Evolutionary conservation across 2,329 filamentous ascomycete genomes (phyloP).

Genomic region (Penicillium sp.): DNA sequence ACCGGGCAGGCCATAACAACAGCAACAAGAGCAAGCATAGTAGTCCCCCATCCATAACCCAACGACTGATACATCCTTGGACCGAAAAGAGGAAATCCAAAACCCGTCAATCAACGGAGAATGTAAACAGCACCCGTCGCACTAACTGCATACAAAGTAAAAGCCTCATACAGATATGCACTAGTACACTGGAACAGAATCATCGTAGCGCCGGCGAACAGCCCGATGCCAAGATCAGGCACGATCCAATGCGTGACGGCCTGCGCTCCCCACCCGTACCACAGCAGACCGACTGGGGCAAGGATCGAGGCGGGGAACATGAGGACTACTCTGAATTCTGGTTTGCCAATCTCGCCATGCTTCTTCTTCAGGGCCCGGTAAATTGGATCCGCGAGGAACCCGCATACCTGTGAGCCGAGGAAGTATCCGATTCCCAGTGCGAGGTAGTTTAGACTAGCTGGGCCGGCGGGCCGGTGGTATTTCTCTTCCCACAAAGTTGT

Average conservation of each 20-base stretch:
- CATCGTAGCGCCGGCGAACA: constrained; percentile 46
- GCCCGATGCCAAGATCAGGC: constrained; percentile 48
- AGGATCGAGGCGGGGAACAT: constrained; percentile 52
- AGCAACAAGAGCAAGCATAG: constrained; percentile 43
- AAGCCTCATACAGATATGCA: constrained; percentile 39
- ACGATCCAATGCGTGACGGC: constrained; percentile 48
- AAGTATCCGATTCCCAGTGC: constrained; percentile 59
- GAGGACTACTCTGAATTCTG: constrained; percentile 59
- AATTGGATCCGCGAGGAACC: neutral
- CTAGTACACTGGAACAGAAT: constrained; percentile 34
- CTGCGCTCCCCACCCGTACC: constrained; percentile 54
- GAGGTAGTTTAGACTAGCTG: constrained; percentile 59
- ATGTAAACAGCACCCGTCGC: constrained; percentile 50
- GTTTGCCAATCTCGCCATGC: constrained; percentile 23
- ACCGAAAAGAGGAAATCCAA: constrained; percentile 52
- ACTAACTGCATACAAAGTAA: constrained; percentile 47
- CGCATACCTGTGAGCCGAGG: constrained; percentile 45
- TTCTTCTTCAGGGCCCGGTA: neutral
- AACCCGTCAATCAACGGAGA: constrained; percentile 47
- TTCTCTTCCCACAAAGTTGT: constrained; percentile 51
- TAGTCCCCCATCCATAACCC: constrained; percentile 43
- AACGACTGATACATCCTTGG: constrained; percentile 39
- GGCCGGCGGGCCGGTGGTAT: constrained; percentile 52
- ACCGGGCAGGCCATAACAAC: constrained; percentile 38
- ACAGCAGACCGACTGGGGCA: constrained; percentile 49